Evolutionary conservation across 2,329 filamentous ascomycete genomes (phyloP).

Genomic region (Hymenoscyphus repandus): DNA sequence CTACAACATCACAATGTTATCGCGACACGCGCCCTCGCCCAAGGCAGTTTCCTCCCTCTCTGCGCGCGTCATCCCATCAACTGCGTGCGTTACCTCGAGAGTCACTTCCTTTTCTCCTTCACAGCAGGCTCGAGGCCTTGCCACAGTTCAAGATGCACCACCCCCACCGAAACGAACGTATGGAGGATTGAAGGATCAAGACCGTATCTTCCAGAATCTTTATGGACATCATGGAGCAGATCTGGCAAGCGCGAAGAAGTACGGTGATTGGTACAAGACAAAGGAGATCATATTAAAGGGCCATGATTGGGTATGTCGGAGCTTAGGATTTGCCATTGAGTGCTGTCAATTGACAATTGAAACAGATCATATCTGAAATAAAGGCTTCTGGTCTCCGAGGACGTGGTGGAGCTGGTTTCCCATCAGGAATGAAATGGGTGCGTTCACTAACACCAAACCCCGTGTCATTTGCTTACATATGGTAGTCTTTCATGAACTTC

Average conservation of each 20-base stretch:
- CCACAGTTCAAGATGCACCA: slow-evolving; percentile 70
- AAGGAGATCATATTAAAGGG: slow-evolving; percentile 98
- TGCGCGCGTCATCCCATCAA: slow-evolving; percentile 27
- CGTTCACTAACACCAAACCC: slow-evolving; percentile 31
- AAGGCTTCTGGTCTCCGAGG: slow-evolving; percentile 95
- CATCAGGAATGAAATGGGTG: slow-evolving; percentile 98
- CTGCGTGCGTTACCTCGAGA: slow-evolving; percentile 23
- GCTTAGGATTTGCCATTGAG: not conserved
- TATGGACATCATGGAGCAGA: slow-evolving; percentile 91
- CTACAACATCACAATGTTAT: slow-evolving; percentile 31
- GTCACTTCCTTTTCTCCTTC: slow-evolving; percentile 35
- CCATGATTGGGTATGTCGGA: slow-evolving; percentile 71
- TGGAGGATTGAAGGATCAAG: slow-evolving; percentile 89
- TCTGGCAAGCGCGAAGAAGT: slow-evolving; percentile 91
- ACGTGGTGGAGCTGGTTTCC: slow-evolving; percentile 95
- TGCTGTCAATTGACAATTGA: slow-evolving; percentile 16
- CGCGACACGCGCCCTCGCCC: slow-evolving; percentile 31
- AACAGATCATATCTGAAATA: slow-evolving; percentile 87
- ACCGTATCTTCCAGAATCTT: slow-evolving; percentile 98
- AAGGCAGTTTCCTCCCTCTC: slow-evolving; percentile 29
- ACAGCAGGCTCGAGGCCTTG: slow-evolving; percentile 65
- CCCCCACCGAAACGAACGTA: slow-evolving; percentile 65
- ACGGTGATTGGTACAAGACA: slow-evolving; percentile 99
- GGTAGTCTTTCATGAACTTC: slow-evolving; percentile 98
- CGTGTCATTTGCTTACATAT: slow-evolving; percentile 15